Base-by-base conservation (phyloP, 129 eudicot species). In the Gnaphalium uliginosum region DNA sequence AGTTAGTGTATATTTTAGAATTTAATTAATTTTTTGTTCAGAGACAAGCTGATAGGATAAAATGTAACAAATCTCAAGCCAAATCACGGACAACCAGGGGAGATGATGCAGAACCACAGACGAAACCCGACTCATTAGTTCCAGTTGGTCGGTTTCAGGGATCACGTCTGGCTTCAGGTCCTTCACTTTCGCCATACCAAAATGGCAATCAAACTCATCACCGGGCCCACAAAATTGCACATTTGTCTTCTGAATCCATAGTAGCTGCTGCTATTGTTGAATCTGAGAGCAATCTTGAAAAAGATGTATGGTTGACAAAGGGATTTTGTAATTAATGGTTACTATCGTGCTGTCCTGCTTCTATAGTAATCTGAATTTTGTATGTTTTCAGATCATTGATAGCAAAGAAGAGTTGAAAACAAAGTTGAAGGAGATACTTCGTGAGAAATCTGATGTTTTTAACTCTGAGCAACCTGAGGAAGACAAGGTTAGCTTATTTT, bases 161-260 rank as follows among this genome's bases (percentile, higher is more conserved):
- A 72, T 91, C 97, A 37, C 94, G 90, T 54, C 97, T 91, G 78
- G 92, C 97, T 75, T 88, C 92, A 25, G 94, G 88, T 71, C 87
- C 86, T 68, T 73, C 90, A 54, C 89, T 87, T 19, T 84, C 92
- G 76, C 94, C 94, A 57, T 91, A 77, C 59, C 88, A 61, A 61
- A 61, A 14, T 61, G 32, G 37, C 67, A 88, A 53, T 19, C 41
- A 33, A 50, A 60, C 22, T 61, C 17, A 77, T 48, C 19, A 1
- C 62, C 80, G 81, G n/a, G 77, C 88, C 79, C 50, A 73, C 35
- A 88, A 91, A 68, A 82, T 77, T 74, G 88, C 91, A 60, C 87
- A 92, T 0, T 11, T 79, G 23, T 83, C 81, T 60, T 75, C 84
- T 72, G 86, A 86, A 26, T 86, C 89, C 54, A 80, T 89, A 46